phyloP scores from a whole-genome alignment of 768 basidiomycete species.

The Trametes cubensis region DNA sequence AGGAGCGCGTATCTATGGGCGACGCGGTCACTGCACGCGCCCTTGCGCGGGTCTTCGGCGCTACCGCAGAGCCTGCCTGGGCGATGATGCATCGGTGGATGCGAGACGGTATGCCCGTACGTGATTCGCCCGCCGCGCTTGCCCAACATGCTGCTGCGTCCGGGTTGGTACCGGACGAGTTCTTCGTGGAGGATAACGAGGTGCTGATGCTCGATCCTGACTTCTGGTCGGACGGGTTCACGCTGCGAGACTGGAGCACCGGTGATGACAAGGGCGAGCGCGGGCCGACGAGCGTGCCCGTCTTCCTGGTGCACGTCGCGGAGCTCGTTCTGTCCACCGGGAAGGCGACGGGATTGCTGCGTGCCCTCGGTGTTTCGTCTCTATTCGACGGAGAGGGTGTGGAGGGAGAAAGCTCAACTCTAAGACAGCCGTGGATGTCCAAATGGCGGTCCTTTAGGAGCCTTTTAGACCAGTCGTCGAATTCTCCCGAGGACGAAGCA shows the following conservation, averaged over 20 bases:
- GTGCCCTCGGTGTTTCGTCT: slow-evolving; percentile 49
- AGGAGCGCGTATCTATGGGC: slow-evolving; percentile 61
- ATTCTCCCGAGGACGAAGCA: neutral
- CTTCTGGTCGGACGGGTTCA: slow-evolving; percentile 79
- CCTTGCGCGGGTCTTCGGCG: slow-evolving; percentile 64
- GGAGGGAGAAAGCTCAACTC: neutral
- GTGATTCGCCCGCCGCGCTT: slow-evolving; percentile 21
- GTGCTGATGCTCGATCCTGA: slow-evolving; percentile 61
- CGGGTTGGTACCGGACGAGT: slow-evolving; percentile 62
- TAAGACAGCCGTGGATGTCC: slow-evolving; percentile 23
- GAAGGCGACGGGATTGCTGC: slow-evolving; percentile 75
- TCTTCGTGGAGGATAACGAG: slow-evolving; percentile 78
- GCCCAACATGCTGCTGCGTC: neutral
- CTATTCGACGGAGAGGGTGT: slow-evolving; percentile 13
- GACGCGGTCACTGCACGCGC: slow-evolving; percentile 56
- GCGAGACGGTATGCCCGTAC: slow-evolving; percentile 65
- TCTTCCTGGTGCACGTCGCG: slow-evolving; percentile 64
- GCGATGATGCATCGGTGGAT: slow-evolving; percentile 72
- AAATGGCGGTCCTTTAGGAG: slow-evolving; percentile 26
- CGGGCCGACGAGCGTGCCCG: slow-evolving; percentile 42
- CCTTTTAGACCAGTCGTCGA: slow-evolving; percentile 6
- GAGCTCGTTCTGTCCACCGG: slow-evolving; percentile 65
- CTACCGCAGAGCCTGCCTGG: slow-evolving; percentile 74
- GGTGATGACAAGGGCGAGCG: slow-evolving; percentile 9
- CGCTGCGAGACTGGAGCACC: slow-evolving; percentile 46